Evolutionary conservation across 345 rosid genomes (phyloP), one percentile per base, ranked within the genome.

Genomic region (Eucalyptus sp.): DNA sequence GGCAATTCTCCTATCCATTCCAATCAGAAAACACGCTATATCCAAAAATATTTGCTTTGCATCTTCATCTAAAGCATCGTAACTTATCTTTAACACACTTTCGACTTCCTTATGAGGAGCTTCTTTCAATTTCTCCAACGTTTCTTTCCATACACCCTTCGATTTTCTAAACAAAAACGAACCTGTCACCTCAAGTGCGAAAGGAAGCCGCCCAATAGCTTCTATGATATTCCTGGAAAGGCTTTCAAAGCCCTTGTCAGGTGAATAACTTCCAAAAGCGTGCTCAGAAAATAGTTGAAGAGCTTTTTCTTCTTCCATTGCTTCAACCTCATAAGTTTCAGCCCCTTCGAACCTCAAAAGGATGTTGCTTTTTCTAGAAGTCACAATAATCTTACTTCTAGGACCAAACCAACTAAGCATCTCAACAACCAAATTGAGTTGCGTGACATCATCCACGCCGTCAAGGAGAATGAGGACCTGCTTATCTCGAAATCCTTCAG

Each of bases 81-180:
- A 64, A 64, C 76, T 64, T 0, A 14, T 64, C 5, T n/a, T 64
- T 1, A 64, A n/a, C 76, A 4, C 76, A 14, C 0, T 5, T 64
- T 64, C 41, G 0, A 64, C 76, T 64, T 64, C 0, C 41, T 64
- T 0, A 64, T 7, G 10, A 0, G 5, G 76, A 64, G 41, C 10
- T 0, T n/a, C 20, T 7, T n/a, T 0, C 0, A 64, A 64, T 4
- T 2, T 64, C 1, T 15, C 0, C 76, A 64, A 64, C 0, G 0
- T 64, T 0, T 64, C 76, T 14, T 0, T 4, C 76, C 76, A 64
- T 1, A 1, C 7, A 7, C 41, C 10, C 76, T 4, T 0, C 1
- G 76, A 0, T 13, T 29, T 64, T 2, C 4, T 0, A 7, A 29
- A 64, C 37, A 64, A 14, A 64, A 1, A 1, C 2, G 37, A 29